These are phyloP conservation scores for Agaricus subrufescens DNA, from an alignment of 768 basidiomycete genomes.

Conservation along the genomic window DNA sequence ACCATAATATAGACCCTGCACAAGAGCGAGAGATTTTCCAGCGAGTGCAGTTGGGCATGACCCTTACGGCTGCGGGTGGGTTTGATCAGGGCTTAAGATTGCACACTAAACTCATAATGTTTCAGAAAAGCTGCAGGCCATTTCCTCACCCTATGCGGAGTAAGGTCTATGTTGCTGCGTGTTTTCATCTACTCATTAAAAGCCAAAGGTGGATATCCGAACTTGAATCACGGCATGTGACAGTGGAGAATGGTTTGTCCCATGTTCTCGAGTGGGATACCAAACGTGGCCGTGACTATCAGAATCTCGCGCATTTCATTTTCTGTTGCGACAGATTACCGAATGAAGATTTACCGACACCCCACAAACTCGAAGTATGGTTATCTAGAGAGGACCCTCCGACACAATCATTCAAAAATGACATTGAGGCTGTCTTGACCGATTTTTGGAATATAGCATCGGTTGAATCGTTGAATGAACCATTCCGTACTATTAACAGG, in stretches of 20 bases:
- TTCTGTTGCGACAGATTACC: constrained; percentile 59
- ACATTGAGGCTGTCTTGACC: constrained; percentile 49
- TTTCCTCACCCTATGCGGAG: constrained; percentile 64
- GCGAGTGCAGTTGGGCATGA: constrained; percentile 76
- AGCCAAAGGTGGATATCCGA: constrained; percentile 49
- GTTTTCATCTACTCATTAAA: constrained; percentile 3
- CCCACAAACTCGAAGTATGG: constrained; percentile 54
- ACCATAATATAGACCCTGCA: constrained; percentile 38
- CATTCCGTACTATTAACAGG: constrained; percentile 49
- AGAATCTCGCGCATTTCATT: constrained; percentile 65
- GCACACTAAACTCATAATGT: neutral
- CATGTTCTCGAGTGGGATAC: constrained; percentile 57
- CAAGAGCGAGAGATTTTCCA: constrained; percentile 79
- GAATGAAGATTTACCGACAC: constrained; percentile 46
- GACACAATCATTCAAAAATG: constrained; percentile 40
- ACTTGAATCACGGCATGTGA: constrained; percentile 53
- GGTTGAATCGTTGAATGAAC: constrained; percentile 32
- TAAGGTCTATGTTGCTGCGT: constrained; percentile 15
- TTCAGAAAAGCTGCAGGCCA: constrained; percentile 75
- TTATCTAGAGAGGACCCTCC: constrained; percentile 39
- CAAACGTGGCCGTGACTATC: constrained; percentile 72
- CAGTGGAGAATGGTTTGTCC: constrained; percentile 54
- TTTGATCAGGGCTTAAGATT: neutral
- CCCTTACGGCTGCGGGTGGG: constrained; percentile 67
- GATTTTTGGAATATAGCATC: constrained; percentile 52